These are phyloP conservation scores for Aspergillus carbonarius DNA, from an alignment of 2,329 filamentous ascomycete species.

Conservation along the genomic window DNA sequence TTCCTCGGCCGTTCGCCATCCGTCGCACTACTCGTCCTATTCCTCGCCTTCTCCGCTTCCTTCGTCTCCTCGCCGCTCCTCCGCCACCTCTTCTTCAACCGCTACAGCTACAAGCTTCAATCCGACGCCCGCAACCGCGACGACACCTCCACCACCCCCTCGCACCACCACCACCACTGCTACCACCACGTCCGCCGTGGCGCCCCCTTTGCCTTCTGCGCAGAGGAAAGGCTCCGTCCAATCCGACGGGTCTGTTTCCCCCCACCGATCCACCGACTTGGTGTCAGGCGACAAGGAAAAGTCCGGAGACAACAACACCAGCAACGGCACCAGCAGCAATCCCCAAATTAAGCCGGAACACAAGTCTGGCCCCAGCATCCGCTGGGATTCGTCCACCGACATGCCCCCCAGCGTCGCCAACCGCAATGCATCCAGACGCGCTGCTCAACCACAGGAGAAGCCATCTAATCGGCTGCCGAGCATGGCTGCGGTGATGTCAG, in stretches of 20 bases:
- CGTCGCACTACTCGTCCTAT: conserved; percentile 30
- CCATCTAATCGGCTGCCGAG: conserved; percentile 25
- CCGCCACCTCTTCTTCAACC: not conserved
- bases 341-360: conserved; percentile 18
- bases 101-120: conserved; percentile 11
- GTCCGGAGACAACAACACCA: conserved; percentile 20
- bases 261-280: conserved; percentile 19
- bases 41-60: conserved; percentile 29
- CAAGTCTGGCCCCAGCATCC: conserved; percentile 23
- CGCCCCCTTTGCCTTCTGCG: conserved; percentile 7
- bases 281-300: conserved; percentile 13
- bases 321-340: not conserved
- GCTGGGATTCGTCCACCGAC: conserved; percentile 19
- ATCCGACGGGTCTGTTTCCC: conserved; percentile 6
- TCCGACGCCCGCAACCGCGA: conserved; percentile 17
- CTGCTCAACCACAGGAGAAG: conserved; percentile 41
- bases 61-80: conserved; percentile 21
- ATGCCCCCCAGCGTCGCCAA: conserved; percentile 18
- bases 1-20: conserved; percentile 24
- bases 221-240: conserved; percentile 9
- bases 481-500: conserved; percentile 49
- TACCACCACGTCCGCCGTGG: conserved; percentile 3
- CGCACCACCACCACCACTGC: conserved; percentile 5
- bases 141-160: conserved; percentile 18
- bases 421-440: conserved; percentile 41